phyloP scores from a whole-genome alignment of 108 stramenopile species.

The Nitzschia inconspicua region DNA sequence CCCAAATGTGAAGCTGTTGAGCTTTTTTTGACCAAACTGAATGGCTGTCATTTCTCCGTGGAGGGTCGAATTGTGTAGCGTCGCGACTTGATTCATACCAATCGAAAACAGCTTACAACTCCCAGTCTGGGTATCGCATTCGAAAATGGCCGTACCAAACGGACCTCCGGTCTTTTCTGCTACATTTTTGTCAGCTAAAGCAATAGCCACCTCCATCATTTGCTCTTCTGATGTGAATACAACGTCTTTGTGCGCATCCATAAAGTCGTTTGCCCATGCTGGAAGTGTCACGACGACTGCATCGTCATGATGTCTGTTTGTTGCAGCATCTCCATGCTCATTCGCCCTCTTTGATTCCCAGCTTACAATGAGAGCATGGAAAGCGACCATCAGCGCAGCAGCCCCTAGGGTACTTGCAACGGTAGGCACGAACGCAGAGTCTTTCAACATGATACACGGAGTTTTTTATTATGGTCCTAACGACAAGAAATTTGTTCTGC shows the following conservation, averaged over 20 bases:
- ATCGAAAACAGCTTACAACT: slow-evolving; percentile 47
- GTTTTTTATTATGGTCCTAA: too few species aligned
- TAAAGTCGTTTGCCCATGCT: slow-evolving; percentile 49
- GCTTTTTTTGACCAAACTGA: slow-evolving; percentile 69
- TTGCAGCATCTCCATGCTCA: not conserved
- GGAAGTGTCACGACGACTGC: slow-evolving; percentile 39
- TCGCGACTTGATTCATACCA: slow-evolving; percentile 76
- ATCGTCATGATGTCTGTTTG: not conserved
- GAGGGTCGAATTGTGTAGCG: slow-evolving; percentile 70
- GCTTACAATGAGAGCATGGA: not conserved
- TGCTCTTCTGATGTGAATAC: slow-evolving; percentile 64
- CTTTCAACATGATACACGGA: too few species aligned
- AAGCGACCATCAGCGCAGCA: not conserved
- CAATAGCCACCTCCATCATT: slow-evolving; percentile 80
- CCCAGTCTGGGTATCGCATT: slow-evolving; percentile 43
- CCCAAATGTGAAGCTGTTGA: slow-evolving; percentile 51
- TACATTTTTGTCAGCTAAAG: slow-evolving; percentile 64
- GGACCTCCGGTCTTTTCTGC: slow-evolving; percentile 72
- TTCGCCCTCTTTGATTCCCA: not conserved
- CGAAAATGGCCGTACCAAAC: slow-evolving; percentile 81
- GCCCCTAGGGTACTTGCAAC: slow-evolving; percentile 7
- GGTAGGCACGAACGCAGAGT: too few species aligned
- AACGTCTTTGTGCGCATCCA: slow-evolving; percentile 36
- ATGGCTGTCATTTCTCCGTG: slow-evolving; percentile 89
- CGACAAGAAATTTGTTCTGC: too few species aligned